Percentiles rank a stretch among this genome's conserved stretches.
Evolutionary conservation across 768 basidiomycete genomes (phyloP).

Genomic region (Botryobasidium botryosum): DNA sequence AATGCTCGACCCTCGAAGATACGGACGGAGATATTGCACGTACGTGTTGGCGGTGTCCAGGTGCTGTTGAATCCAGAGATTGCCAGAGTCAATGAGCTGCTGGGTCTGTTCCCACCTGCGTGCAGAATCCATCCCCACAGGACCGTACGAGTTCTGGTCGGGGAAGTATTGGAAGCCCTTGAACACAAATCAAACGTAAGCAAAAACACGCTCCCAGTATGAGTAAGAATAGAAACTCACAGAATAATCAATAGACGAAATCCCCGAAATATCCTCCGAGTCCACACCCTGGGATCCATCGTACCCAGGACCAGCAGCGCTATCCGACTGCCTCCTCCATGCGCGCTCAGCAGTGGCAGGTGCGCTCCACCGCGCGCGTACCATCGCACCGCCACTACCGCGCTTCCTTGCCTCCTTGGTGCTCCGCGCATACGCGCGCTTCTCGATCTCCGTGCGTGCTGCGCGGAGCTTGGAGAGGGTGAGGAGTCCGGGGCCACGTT

Average conservation of each 20-base stretch:
- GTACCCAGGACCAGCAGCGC: constrained; percentile 28
- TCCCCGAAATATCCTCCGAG: constrained; percentile 42
- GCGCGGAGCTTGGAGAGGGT: constrained; percentile 32
- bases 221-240: too few species aligned
- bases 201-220: too few species aligned
- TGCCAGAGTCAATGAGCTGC: constrained; percentile 25
- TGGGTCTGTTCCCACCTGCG: constrained; percentile 39
- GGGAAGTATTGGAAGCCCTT: constrained; percentile 49
- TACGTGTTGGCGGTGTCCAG: constrained; percentile 27
- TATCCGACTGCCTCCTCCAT: background rate
- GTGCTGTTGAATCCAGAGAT: background rate
- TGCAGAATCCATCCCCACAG: constrained; percentile 26
- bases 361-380: constrained; percentile 44
- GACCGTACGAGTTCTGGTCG: constrained; percentile 41
- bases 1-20: background rate
- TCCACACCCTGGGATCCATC: constrained; percentile 54
- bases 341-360: constrained; percentile 16
- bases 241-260: constrained; percentile 37
- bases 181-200: too few species aligned
- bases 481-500: constrained; percentile 22
- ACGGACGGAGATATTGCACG: constrained; percentile 9
- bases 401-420: constrained; percentile 19
- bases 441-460: constrained; percentile 32
- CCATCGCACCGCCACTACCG: constrained; percentile 20
- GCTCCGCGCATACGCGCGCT: constrained; percentile 22